Evolutionary conservation across 768 basidiomycete genomes (phyloP), one percentile per base, ranked within the genome.

Genomic region (Baorangia bicolor): DNA sequence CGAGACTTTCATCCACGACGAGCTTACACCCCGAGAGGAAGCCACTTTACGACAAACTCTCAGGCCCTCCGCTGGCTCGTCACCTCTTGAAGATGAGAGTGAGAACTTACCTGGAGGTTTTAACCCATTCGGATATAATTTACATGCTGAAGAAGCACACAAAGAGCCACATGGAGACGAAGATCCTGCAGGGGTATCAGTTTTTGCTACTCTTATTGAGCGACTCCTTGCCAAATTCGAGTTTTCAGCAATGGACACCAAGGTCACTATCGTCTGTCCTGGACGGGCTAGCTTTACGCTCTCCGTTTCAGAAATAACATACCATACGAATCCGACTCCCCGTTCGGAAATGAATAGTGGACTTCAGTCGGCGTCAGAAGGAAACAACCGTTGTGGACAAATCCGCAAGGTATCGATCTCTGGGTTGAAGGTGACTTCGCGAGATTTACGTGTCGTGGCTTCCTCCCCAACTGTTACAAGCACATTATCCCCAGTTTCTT

Each of bases 1-100:
- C 2, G 87, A 92, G 61, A 85, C 87, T 4, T 98, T 98, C 72
- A 77, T 96, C 25, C 88, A 94, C 44, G 81, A 91, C 59, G 92
- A 94, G 65, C 75, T 97, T 47, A 79, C 85, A 23, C 76, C 81
- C 8, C 76, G 77, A 58, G 92, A 96, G 66, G 90, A 86, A 62
- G 83, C 81, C 8, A 75, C 81, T 31, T 77, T 95, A 21, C 81
- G 85, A 63, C 79, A 85, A 56, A 92, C 92, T 1, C 71, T 94
- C 44, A 82, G 82, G 62, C 69, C 80, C 59, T 77, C 79, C 33
- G 62, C 72, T 25, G 59, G 63, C 16, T 51, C 68, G 16, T 62
- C 73, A 16, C 49, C 59, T 49, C 53, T 54, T 30, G 58, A 72
- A n/a, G 73, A 76, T 20, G 77, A 78, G 39, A 60, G 53, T 23